Base-by-base conservation (phyloP, 371 early-diverging fungal species). In the Circinella minor region DNA sequence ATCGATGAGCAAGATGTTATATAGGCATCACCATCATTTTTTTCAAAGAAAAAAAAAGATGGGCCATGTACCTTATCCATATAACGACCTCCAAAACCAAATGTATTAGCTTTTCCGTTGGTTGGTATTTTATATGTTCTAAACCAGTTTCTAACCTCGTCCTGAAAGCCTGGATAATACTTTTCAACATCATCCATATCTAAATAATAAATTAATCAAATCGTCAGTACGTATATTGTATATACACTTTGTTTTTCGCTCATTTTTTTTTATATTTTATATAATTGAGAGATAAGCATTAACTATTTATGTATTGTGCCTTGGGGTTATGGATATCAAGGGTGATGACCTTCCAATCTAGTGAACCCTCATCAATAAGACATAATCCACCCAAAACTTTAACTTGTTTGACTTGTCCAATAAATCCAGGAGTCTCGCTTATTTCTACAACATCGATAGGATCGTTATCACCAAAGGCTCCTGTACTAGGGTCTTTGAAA, bases 401-500 rank as follows among this genome's bases (percentile, higher is more conserved):
- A 71, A 95, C 98, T 88, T 96, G 94, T 88, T 98, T 98, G 74
- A 99, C 92, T 83, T 98, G 95, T 63, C 99, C 99, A 63, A 86
- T 75, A 74, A 84, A 81, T 55, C 93, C 96, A 63, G 92, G 87
- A 61, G 76, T 85, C 72, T 91, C 92, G 74, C 99, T 97, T 71
- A 99, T 95, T 79, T 99, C 99, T 79, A 92, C 87, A 36, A 94
- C 95, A 81, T 99, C 99, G 36, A 99, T 76, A n/a, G 99, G 99
- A 78, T 98, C 98, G 81, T 98, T 96, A 82, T 99, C 99, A 68
- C 99, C 99, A 4, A 20, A 20, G 62, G 89, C 91, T 76, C 91
- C 91, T 71, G 98, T 96, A 74, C 93, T 95, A 59, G 85, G 86
- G 87, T 96, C 92, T 57, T 80, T 78, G 70, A 82, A 81, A 68